phyloP scores from a whole-genome alignment of 805 yeast genomes.

The Wickerhamomyces bisporus region DNA sequence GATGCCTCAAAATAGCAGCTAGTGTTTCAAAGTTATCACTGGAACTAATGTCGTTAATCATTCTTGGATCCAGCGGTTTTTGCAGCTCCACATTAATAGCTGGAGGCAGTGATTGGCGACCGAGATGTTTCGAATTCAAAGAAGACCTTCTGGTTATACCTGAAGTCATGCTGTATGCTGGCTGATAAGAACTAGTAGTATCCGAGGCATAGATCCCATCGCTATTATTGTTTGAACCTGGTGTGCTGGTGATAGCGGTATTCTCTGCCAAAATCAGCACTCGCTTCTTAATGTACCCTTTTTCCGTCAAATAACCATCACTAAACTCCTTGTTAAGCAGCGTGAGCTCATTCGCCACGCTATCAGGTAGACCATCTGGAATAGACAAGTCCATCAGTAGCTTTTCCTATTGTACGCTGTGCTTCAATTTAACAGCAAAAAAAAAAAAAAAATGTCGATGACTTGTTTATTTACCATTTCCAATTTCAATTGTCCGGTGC shows the following conservation, averaged over 20 bases:
- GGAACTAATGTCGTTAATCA: slow-evolving; percentile 30
- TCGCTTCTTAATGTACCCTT: slow-evolving; percentile 63
- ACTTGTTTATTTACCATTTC: too few relatives aligned
- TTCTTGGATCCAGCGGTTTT: slow-evolving; percentile 58
- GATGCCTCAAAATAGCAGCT: slow-evolving; percentile 63
- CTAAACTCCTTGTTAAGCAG: slow-evolving; percentile 45
- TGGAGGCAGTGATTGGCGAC: slow-evolving; percentile 29
- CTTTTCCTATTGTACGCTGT: too few relatives aligned
- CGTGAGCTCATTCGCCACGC: slow-evolving; percentile 24
- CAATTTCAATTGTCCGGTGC: too few relatives aligned
- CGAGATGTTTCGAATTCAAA: slow-evolving; percentile 22
- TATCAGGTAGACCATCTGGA: slow-evolving; percentile 18
- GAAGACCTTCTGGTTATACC: slow-evolving; percentile 25
- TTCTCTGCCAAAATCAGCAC: slow-evolving; percentile 30
- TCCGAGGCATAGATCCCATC: slow-evolving; percentile 2
- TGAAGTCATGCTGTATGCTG: slow-evolving; percentile 22
- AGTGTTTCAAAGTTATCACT: slow-evolving; percentile 53
- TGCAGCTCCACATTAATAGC: slow-evolving; percentile 20
- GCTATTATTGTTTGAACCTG: slow-evolving; percentile 7
- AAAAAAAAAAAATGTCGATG: too few relatives aligned
- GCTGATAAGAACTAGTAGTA: slow-evolving; percentile 12
- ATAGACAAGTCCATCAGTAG: slow-evolving; percentile 20
- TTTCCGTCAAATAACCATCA: slow-evolving; percentile 70
- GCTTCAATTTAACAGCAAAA: too few relatives aligned
- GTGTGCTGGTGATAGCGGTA: neutral